These are phyloP conservation scores for Eucalyptus grandis DNA, from an alignment of 345 rosid genomes.

Conservation along the genomic window DNA sequence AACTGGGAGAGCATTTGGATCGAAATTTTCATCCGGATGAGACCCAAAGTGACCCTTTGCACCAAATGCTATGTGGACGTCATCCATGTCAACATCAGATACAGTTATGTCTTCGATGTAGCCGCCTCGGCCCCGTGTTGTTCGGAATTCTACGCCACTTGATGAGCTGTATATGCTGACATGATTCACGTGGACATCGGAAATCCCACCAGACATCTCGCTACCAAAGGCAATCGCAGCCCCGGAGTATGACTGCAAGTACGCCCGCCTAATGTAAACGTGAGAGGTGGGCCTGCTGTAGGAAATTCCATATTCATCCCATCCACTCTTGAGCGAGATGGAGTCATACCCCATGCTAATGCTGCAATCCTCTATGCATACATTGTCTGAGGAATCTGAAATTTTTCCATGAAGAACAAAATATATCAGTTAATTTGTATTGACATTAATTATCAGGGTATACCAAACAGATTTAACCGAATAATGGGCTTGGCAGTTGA, in stretches of 20 bases:
- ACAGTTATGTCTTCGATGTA: conserved; percentile 49
- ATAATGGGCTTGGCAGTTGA: not conserved
- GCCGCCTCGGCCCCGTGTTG: conserved; percentile 82
- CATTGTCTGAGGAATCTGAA: conserved; percentile 81
- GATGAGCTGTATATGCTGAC: conserved; percentile 14
- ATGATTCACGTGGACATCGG: no score
- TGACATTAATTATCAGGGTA: not conserved
- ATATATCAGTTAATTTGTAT: not conserved
- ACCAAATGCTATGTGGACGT: conserved; percentile 31
- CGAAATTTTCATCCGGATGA: conserved; percentile 76
- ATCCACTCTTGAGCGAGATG: conserved; percentile 78
- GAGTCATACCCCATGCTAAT: conserved; percentile 69
- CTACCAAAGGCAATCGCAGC: conserved; percentile 4
- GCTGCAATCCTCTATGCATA: conserved; percentile 78
- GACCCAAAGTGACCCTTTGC: conserved; percentile 50
- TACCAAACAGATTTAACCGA: not conserved
- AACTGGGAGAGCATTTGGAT: conserved; percentile 50
- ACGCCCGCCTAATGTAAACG: conserved; percentile 51
- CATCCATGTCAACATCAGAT: conserved; percentile 26
- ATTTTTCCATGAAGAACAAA: not conserved
- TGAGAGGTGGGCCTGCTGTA: conserved; percentile 51
- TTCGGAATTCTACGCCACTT: conserved; percentile 58
- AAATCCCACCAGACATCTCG: no score
- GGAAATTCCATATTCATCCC: conserved; percentile 89
- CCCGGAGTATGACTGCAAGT: conserved; percentile 60